phyloP scores from a whole-genome alignment of 345 rosid species.

The Linum tenue region DNA sequence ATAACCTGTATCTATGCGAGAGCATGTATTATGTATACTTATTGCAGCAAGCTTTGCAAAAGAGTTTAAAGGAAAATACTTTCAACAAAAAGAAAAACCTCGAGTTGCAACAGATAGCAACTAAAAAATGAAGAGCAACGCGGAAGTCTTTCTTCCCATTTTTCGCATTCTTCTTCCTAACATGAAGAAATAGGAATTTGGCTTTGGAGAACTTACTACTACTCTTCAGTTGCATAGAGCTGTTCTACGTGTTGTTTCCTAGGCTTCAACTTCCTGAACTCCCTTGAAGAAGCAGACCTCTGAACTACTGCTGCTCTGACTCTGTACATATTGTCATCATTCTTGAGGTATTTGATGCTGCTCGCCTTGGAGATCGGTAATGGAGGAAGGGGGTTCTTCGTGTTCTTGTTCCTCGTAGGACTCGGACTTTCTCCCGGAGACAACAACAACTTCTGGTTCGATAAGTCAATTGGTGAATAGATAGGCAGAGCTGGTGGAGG shows the following conservation, averaged over 20 bases:
- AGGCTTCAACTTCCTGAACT: slow-evolving; percentile 28
- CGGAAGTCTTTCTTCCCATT: no score
- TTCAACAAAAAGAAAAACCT: no score
- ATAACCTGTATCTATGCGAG: no score
- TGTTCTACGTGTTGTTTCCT: slow-evolving; percentile 20
- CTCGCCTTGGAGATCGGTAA: slow-evolving; percentile 25
- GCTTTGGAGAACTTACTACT: no score
- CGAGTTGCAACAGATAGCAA: no score
- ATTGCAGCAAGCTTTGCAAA: no score
- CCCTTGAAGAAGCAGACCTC: slow-evolving; percentile 49
- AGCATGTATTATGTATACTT: no score
- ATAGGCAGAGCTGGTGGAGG: slow-evolving; percentile 11
- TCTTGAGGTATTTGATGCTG: slow-evolving; percentile 13
- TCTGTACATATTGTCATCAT: slow-evolving; percentile 21
- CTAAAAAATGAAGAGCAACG: no score
- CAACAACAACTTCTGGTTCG: slow-evolving; percentile 16
- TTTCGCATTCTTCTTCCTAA: no score
- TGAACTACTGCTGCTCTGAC: slow-evolving; percentile 19
- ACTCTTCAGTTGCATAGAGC: background rate
- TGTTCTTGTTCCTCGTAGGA: slow-evolving; percentile 14
- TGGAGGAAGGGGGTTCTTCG: slow-evolving; percentile 27
- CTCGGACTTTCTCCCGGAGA: slow-evolving; percentile 12
- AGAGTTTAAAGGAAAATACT: no score
- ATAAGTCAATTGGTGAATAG: background rate
- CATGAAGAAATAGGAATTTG: no score